Evolutionary conservation across 2,329 filamentous ascomycete genomes (phyloP).

Genomic region (Volutella citrinella): DNA sequence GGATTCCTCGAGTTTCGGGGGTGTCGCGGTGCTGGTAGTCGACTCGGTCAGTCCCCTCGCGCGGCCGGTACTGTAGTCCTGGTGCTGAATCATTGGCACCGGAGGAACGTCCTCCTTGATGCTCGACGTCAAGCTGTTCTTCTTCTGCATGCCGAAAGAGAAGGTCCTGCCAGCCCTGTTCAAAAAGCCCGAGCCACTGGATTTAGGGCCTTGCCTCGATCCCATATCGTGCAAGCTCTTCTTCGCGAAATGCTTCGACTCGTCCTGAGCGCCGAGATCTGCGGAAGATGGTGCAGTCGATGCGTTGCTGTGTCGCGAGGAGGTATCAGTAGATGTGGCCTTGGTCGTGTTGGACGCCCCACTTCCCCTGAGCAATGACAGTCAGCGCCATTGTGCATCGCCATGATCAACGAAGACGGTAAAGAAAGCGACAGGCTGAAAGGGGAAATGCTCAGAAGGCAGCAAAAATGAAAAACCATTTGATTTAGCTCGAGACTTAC

Average conservation of each 20-base stretch:
- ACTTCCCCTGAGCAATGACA: constrained; percentile 50
- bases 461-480: constrained; percentile 11
- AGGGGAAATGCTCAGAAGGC: no score
- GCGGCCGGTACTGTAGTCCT: constrained; percentile 32
- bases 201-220: constrained; percentile 43
- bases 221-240: constrained; percentile 36
- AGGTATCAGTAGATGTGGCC: constrained; percentile 57
- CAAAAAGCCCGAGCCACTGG: constrained; percentile 49
- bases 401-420: constrained; percentile 21
- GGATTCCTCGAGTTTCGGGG: constrained; percentile 44
- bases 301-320: constrained; percentile 59
- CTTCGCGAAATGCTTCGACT: constrained; percentile 31
- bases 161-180: constrained; percentile 57
- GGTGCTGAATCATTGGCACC: constrained; percentile 32
- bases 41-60: constrained; percentile 53
- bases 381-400: constrained; percentile 32
- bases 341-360: constrained; percentile 61
- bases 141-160: constrained; percentile 57
- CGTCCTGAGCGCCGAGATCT: constrained; percentile 32
- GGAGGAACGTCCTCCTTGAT: constrained; percentile 36
- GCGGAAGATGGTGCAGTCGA: constrained; percentile 61
- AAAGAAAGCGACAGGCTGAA: constrained; percentile 17
- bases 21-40: constrained; percentile 52
- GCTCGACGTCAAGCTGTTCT: constrained; percentile 33
- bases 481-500: no score